A percentile compares a stretch with the other conserved stretches of the same genome.
Evolutionary conservation across 345 rosid species (phyloP).

Genomic region (Aquilaria yunnanensis): DNA sequence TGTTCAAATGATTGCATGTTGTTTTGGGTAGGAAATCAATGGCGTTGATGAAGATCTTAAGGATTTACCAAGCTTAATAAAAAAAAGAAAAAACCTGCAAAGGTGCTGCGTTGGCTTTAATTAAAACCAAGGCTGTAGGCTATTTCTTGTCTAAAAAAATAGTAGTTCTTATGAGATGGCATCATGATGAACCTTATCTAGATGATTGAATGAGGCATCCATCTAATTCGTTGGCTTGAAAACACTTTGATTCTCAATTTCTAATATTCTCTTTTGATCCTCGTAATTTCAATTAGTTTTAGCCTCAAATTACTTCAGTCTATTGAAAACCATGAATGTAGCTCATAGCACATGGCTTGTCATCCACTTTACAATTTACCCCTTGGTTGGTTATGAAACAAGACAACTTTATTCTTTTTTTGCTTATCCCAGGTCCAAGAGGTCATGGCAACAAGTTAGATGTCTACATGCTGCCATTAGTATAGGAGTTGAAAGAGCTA

Average conservation of each 20-base stretch:
- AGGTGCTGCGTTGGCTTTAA: constrained; percentile 7
- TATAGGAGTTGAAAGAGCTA: neutral
- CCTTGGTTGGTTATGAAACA: neutral
- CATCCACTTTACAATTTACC: neutral
- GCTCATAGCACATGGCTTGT: too few species aligned
- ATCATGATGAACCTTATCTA: neutral
- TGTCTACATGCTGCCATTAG: neutral
- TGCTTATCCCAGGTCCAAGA: neutral
- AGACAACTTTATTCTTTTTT: neutral
- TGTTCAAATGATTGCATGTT: constrained; percentile 1
- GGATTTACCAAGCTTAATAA: neutral
- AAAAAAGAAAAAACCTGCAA: neutral
- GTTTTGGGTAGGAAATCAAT: neutral
- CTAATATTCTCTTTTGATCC: neutral
- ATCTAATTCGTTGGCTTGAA: constrained; percentile 4
- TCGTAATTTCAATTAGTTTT: neutral
- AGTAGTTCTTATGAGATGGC: constrained; percentile 9
- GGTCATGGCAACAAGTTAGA: neutral
- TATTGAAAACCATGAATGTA: neutral
- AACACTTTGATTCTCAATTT: constrained; percentile 1
- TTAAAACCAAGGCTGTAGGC: neutral
- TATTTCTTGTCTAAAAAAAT: neutral
- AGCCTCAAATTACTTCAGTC: too few species aligned
- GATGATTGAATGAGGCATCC: constrained; percentile 4
- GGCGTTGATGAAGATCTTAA: neutral